Conservation (phyloP, 164 flowering plant genomes). For the Macadamia integrifolia region DNA sequence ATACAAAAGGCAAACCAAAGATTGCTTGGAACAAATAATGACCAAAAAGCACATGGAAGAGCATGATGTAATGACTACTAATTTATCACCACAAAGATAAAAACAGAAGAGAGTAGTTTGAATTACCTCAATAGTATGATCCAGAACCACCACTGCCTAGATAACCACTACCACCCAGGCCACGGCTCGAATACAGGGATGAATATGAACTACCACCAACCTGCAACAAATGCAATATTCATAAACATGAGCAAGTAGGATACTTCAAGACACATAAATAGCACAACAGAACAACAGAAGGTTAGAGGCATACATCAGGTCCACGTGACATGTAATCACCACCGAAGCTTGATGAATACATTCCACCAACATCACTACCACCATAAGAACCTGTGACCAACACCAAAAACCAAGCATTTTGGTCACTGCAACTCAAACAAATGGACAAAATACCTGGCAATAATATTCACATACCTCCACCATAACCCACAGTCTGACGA, state of each 20-base stretch:
- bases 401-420: conserved; percentile 1
- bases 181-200: conserved; percentile 72
- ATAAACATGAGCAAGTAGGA: neutral
- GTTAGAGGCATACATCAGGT: conserved; percentile 50
- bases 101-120: neutral
- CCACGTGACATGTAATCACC: conserved; percentile 78
- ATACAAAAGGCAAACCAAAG: conserved; percentile 11
- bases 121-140: conserved; percentile 80
- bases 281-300: neutral
- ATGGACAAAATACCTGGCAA: neutral
- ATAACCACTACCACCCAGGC: conserved; percentile 67
- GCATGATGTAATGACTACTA: neutral
- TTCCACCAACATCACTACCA: conserved; percentile 64
- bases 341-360: conserved; percentile 75
- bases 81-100: neutral
- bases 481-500: conserved; percentile 73
- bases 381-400: conserved; percentile 56
- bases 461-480: conserved; percentile 44
- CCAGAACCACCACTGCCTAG: conserved; percentile 68
- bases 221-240: conserved; percentile 26
- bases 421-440: neutral
- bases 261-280: neutral
- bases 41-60: neutral
- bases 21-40: conserved; percentile 11
- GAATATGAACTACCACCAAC: conserved; percentile 85